Evolutionary conservation across 108 stramenopile genomes (phyloP).

Genomic region (Asterionellopsis glacialis): DNA sequence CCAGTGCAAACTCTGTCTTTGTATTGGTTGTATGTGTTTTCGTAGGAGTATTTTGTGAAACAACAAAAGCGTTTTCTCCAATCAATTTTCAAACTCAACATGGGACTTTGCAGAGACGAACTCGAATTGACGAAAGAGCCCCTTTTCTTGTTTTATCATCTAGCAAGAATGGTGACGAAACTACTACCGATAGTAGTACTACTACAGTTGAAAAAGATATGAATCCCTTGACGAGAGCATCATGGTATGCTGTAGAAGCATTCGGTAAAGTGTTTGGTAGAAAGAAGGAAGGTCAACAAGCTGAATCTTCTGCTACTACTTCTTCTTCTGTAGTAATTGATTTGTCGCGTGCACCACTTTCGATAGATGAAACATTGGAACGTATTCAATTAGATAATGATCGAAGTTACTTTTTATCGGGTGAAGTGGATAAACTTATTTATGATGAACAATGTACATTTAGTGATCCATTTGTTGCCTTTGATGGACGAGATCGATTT

Average conservation of each 20-base stretch:
- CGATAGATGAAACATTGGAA: constrained; percentile 56
- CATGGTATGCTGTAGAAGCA: constrained; percentile 82
- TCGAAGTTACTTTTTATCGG: constrained; percentile 82
- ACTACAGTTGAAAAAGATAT: constrained; percentile 21
- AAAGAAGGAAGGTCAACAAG: background rate
- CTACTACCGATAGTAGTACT: background rate
- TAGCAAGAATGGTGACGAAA: background rate
- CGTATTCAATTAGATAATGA: constrained; percentile 81
- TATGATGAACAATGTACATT: constrained; percentile 83
- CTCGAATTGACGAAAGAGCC: too few relatives aligned
- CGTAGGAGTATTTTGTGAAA: too few relatives aligned
- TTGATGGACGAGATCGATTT: constrained; percentile 80
- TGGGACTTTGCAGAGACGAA: too few relatives aligned
- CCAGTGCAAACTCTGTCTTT: too few relatives aligned
- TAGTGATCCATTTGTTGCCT: constrained; percentile 88
- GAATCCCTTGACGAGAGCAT: constrained; percentile 64
- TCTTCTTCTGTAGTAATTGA: constrained; percentile 1
- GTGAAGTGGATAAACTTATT: constrained; percentile 71
- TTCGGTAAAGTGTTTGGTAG: constrained; percentile 72
- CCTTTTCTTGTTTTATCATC: too few relatives aligned
- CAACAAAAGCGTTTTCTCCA: too few relatives aligned
- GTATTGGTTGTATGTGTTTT: too few relatives aligned
- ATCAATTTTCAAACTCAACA: too few relatives aligned
- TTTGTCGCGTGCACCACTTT: constrained; percentile 5
- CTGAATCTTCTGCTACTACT: constrained; percentile 1